Percentiles rank a stretch among this genome's conserved stretches.
phyloP scores from a whole-genome alignment of 441 rosid genomes.

The Euphorbia schlechtendalii region DNA sequence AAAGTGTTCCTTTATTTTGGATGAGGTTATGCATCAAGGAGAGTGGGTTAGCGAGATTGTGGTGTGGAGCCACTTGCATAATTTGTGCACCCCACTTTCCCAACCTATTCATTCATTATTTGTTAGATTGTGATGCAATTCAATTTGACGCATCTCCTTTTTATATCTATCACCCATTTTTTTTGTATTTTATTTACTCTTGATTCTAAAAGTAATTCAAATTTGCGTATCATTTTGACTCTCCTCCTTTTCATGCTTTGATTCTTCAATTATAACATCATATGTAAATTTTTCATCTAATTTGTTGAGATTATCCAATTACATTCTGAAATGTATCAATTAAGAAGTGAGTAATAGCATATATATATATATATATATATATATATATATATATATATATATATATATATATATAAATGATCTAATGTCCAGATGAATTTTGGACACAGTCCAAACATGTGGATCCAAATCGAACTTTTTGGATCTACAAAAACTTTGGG shows the following conservation, averaged over 20 bases:
- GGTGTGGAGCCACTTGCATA: slow-evolving; percentile 18
- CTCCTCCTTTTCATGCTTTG: neutral
- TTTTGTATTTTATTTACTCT: neutral
- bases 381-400: no score
- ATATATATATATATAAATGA: no score
- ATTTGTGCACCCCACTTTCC: slow-evolving; percentile 32
- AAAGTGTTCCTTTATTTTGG: neutral
- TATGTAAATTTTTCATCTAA: no score
- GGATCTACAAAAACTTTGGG: no score
- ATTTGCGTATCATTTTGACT: neutral
- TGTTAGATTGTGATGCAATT: slow-evolving; percentile 19
- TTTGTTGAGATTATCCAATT: no score
- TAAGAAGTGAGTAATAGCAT: no score
- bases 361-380: no score
- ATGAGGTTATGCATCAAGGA: no score
- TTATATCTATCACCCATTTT: neutral
- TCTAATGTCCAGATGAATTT: no score
- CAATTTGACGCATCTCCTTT: neutral
- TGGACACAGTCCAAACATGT: no score
- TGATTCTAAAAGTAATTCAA: neutral
- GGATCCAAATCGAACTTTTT: no score
- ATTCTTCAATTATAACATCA: neutral
- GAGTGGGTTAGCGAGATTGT: no score
- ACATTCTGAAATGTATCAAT: neutral
- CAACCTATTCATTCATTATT: slow-evolving; percentile 26